Percentiles rank a stretch among this genome's conserved stretches.
These are phyloP conservation scores for Eutypa lata DNA, from an alignment of 2,329 filamentous ascomycete species.

Conservation along the genomic window DNA sequence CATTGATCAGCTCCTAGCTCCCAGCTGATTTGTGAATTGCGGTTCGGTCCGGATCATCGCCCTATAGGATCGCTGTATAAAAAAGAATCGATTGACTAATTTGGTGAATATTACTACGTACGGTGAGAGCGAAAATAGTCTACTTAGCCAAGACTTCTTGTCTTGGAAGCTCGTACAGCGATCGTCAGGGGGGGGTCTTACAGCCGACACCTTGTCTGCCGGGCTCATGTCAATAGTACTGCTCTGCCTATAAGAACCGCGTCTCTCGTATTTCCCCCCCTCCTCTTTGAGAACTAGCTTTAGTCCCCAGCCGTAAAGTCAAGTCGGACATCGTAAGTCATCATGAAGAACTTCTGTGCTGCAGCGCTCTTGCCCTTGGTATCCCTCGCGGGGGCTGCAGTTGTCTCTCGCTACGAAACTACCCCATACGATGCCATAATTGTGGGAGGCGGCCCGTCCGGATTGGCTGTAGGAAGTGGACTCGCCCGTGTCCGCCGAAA, in stretches of 20 bases:
- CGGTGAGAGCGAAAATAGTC: not conserved
- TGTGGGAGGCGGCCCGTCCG: conserved; percentile 56
- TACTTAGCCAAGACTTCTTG: not conserved
- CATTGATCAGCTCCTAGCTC: not conserved
- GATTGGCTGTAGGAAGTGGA: conserved; percentile 51
- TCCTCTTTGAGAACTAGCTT: not conserved
- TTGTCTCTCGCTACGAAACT: conserved; percentile 4
- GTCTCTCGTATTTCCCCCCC: not conserved
- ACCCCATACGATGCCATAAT: conserved; percentile 51
- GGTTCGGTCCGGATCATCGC: not conserved
- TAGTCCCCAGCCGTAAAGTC: no score
- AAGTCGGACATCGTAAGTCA: not conserved
- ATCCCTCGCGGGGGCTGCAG: conserved; percentile 9
- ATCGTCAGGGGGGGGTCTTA: not conserved
- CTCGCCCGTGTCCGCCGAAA: conserved; percentile 56
- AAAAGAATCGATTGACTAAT: not conserved
- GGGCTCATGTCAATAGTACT: not conserved
- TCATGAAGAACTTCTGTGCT: conserved; percentile 14
- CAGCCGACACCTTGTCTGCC: not conserved
- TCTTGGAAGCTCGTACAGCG: not conserved
- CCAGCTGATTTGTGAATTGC: not conserved
- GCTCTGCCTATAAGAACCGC: no score
- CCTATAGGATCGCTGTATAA: not conserved
- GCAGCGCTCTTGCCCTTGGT: conserved; percentile 11
- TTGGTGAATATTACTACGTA: not conserved